Percentiles rank a stretch among this genome's conserved stretches.
These are phyloP conservation scores for Poa pratensis DNA, from an alignment of 176 grass and related monocot species.

Conservation along the genomic window DNA sequence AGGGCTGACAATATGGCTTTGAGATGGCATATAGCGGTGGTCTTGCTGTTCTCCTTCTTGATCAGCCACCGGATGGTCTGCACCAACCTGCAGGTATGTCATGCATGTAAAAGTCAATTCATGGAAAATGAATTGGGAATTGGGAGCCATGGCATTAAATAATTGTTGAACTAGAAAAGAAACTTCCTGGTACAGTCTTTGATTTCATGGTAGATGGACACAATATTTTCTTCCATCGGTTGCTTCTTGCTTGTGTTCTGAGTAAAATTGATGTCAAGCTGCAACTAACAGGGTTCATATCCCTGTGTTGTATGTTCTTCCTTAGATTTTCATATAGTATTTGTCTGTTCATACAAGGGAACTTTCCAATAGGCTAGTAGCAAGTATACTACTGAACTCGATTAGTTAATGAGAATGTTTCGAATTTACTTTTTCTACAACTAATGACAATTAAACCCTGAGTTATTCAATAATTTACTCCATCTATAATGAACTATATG, in stretches of 20 bases:
- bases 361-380: background rate
- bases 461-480: slow-evolving; percentile 15
- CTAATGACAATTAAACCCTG: background rate
- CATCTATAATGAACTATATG: background rate
- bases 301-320: slow-evolving; percentile 17
- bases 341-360: background rate
- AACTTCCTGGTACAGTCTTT: background rate
- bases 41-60: slow-evolving; percentile 38
- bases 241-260: slow-evolving; percentile 53
- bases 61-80: slow-evolving; percentile 45
- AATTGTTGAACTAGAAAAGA: slow-evolving; percentile 2
- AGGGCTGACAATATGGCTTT: slow-evolving; percentile 18
- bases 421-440: background rate
- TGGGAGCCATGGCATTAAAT: background rate
- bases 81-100: slow-evolving; percentile 41
- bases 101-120: background rate
- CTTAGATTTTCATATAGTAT: slow-evolving; percentile 13
- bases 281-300: slow-evolving; percentile 26
- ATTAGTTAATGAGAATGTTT: background rate
- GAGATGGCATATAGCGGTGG: slow-evolving; percentile 1
- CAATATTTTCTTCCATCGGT: slow-evolving; percentile 21
- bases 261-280: slow-evolving; percentile 52
- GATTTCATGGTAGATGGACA: background rate
- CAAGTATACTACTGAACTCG: background rate
- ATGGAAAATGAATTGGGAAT: background rate